These are phyloP conservation scores for Entonaema liquescens DNA, from an alignment of 495 filamentous ascomycete species.

Conservation along the genomic window DNA sequence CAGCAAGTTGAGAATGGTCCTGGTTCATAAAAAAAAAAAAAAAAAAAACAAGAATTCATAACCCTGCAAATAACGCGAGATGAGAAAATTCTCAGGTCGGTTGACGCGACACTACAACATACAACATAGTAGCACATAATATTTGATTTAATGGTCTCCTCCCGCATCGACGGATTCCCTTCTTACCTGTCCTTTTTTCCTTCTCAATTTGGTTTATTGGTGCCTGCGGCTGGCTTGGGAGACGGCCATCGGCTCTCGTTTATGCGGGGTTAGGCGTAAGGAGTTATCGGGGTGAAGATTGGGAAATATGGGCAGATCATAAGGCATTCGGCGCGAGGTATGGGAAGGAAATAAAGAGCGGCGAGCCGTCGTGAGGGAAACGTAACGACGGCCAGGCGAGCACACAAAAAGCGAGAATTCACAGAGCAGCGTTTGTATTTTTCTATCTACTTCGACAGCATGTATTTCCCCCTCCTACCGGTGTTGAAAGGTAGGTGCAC, in stretches of 20 bases:
- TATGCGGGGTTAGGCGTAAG: conserved; percentile 29
- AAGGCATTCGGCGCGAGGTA: conserved; percentile 30
- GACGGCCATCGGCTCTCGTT: conserved; percentile 10
- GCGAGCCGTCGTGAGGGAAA: conserved; percentile 14
- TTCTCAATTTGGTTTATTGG: conserved; percentile 23
- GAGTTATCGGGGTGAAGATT: conserved; percentile 5
- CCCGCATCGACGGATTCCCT: conserved; percentile 27
- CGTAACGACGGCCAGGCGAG: conserved; percentile 25
- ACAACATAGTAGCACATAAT: conserved; percentile 37
- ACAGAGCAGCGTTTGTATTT: conserved; percentile 34
- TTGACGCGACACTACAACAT: conserved; percentile 29
- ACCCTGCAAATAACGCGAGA: conserved; percentile 32
- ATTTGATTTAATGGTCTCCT: conserved; percentile 32
- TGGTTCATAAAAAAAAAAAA: conserved; percentile 12
- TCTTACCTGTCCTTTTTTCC: conserved; percentile 35
- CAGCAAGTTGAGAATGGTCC: conserved; percentile 10
- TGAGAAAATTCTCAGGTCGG: conserved; percentile 2
- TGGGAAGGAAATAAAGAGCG: conserved; percentile 20
- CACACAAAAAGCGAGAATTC: conserved; percentile 29
- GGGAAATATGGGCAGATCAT: conserved; percentile 23
- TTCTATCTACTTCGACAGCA: conserved; percentile 27
- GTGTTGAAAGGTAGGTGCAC: conserved; percentile 29
- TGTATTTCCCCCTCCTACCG: conserved; percentile 14
- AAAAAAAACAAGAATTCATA: conserved; percentile 5
- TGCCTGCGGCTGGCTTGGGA: conserved; percentile 10